These are phyloP conservation scores for Rauvolfia tetraphylla DNA, from an alignment of 257 asterid species.

Conservation along the genomic window DNA sequence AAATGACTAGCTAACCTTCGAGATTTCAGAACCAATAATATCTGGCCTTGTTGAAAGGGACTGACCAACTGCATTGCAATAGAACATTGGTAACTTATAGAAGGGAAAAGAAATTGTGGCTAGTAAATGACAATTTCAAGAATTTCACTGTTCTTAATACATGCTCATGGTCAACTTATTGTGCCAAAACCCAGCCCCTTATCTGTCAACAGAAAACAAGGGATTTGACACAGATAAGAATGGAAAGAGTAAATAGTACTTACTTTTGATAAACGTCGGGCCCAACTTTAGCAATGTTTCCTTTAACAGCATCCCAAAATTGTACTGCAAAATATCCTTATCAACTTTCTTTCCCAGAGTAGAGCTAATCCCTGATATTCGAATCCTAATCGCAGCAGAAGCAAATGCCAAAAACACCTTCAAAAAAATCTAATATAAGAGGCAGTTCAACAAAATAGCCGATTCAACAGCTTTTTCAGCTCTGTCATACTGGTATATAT, in stretches of 20 bases:
- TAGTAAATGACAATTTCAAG: not conserved
- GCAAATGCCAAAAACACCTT: conserved; percentile 83
- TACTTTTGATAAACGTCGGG: conserved; percentile 95
- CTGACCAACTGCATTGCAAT: conserved; percentile 79
- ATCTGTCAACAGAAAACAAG: conserved; percentile 12
- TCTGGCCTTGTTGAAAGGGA: conserved; percentile 97
- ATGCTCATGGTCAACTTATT: not conserved
- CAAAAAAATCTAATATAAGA: conserved; percentile 37
- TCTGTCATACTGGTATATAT: conserved; percentile 13
- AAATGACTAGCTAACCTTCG: conserved; percentile 52
- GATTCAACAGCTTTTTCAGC: conserved; percentile 11
- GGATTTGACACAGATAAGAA: conserved; percentile 9
- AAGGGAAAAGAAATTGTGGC: conserved; percentile 12
- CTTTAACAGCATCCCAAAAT: conserved; percentile 70
- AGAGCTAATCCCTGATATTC: conserved; percentile 52
- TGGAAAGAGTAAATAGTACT: conserved; percentile 12
- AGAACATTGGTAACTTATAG: conserved; percentile 1
- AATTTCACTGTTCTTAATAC: not conserved
- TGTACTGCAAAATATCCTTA: conserved; percentile 44
- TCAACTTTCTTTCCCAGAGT: conserved; percentile 38
- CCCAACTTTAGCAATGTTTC: conserved; percentile 89
- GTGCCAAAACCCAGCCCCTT: not conserved
- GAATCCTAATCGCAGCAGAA: conserved; percentile 69
- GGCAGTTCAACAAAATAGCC: conserved; percentile 19
- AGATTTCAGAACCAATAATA: conserved; percentile 72